Conservation (phyloP, 2,329 filamentous ascomycete species). For the Tolypocladium ovalisporum region DNA sequence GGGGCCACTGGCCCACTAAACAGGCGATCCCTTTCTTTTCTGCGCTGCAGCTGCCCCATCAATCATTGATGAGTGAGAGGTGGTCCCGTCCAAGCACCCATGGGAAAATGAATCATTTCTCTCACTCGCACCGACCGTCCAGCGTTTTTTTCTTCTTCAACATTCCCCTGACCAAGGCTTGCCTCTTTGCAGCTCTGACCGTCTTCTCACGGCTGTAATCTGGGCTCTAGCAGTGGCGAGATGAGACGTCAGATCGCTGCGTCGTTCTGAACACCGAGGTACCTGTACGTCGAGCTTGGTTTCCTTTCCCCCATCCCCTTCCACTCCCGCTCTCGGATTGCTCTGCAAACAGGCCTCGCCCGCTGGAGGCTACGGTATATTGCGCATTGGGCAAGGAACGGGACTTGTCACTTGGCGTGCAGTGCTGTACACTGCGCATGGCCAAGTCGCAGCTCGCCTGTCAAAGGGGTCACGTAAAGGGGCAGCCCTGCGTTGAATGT, state of each 20-base stretch:
- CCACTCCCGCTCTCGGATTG: not conserved
- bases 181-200: not conserved
- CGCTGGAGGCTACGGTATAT: not conserved
- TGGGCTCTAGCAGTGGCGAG: not conserved
- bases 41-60: not conserved
- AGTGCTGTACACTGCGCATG: not conserved
- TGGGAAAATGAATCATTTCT: not conserved
- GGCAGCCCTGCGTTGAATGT: no score
- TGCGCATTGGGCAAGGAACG: not conserved
- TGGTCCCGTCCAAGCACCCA: not conserved
- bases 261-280: not conserved
- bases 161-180: not conserved
- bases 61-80: no score
- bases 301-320: not conserved
- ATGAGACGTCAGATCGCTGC: not conserved
- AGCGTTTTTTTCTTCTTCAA: not conserved
- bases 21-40: not conserved
- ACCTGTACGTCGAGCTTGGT: not conserved
- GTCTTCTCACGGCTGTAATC: not conserved
- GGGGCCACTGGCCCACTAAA: not conserved
- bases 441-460: not conserved
- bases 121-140: not conserved
- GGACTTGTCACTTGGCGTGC: not conserved
- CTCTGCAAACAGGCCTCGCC: not conserved
- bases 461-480: not conserved